Evolutionary conservation across 2,329 filamentous ascomycete species (phyloP).

Genomic region (Fusarium coicis): DNA sequence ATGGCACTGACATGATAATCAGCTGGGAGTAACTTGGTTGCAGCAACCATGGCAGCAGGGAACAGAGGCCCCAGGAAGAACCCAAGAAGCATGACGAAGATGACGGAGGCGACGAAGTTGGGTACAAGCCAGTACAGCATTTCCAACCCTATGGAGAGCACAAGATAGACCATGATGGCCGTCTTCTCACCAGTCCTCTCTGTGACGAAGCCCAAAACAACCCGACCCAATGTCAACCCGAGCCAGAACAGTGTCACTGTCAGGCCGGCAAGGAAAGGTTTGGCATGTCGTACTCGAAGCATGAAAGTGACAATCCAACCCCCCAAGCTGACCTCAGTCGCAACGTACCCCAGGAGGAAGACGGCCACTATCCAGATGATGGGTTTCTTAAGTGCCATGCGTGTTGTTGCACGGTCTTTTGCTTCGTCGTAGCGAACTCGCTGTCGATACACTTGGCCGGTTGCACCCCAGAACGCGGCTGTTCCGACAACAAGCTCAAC

Average conservation of each 20-base stretch:
- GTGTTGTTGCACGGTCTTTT: conserved; percentile 58
- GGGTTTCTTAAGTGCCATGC: conserved; percentile 57
- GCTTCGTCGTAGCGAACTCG: conserved; percentile 42
- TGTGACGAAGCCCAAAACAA: conserved; percentile 81
- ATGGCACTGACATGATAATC: conserved; percentile 83
- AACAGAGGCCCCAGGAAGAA: conserved; percentile 86
- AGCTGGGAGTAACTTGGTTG: conserved; percentile 78
- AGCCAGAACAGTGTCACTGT: conserved; percentile 86
- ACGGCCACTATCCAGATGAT: conserved; percentile 78
- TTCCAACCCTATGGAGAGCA: conserved; percentile 70
- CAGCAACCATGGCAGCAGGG: conserved; percentile 77
- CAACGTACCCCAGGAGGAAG: conserved; percentile 83
- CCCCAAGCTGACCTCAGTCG: conserved; percentile 78
- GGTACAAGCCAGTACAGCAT: conserved; percentile 86
- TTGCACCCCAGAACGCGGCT: conserved; percentile 72
- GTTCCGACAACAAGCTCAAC: conserved; percentile 65
- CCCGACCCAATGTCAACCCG: conserved; percentile 78
- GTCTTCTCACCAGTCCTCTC: conserved; percentile 77
- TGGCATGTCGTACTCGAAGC: conserved; percentile 77
- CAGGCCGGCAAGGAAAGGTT: conserved; percentile 77
- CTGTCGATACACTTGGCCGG: conserved; percentile 63
- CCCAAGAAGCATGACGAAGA: conserved; percentile 77
- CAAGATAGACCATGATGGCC: conserved; percentile 71
- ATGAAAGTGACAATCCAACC: conserved; percentile 89
- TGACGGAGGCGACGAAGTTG: conserved; percentile 76